Conservation (phyloP, 2,329 filamentous ascomycete genomes). For the Fusarium paranaense region DNA sequence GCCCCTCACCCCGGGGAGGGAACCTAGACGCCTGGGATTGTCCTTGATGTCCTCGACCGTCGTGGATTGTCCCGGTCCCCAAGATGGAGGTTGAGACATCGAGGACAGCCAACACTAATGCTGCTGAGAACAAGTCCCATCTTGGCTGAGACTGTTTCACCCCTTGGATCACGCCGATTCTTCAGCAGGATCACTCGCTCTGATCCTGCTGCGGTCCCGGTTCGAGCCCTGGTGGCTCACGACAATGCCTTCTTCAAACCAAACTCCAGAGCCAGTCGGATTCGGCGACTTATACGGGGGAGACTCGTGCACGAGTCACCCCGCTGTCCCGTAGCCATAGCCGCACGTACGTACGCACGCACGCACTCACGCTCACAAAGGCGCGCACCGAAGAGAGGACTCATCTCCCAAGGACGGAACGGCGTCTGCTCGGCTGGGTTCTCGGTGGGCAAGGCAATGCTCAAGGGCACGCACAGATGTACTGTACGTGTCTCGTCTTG, state of each 20-base stretch:
- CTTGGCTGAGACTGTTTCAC: constrained; percentile 41
- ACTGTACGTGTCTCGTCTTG: constrained; percentile 35
- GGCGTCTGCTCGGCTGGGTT: constrained; percentile 30
- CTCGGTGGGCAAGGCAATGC: constrained; percentile 11
- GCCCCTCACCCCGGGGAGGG: neutral
- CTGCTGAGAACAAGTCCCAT: constrained; percentile 21
- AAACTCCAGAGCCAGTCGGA: constrained; percentile 9
- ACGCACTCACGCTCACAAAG: constrained; percentile 1
- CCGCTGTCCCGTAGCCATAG: neutral
- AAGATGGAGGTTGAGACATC: constrained; percentile 30
- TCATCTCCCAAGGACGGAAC: constrained; percentile 37
- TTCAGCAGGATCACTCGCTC: constrained; percentile 22
- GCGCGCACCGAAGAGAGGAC: constrained; percentile 15
- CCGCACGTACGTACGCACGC: constrained; percentile 12
- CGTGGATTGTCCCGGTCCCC: constrained; percentile 33
- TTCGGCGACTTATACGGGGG: constrained; percentile 23
- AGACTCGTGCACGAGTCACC: constrained; percentile 32
- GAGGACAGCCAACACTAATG: constrained; percentile 28
- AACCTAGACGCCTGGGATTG: constrained; percentile 1
- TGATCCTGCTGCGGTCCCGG: constrained; percentile 31
- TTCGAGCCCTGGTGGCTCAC: constrained; percentile 10
- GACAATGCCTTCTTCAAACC: constrained; percentile 14
- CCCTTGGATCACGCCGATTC: constrained; percentile 28
- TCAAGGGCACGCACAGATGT: constrained; percentile 21
- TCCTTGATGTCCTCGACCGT: constrained; percentile 4